Conservation (phyloP, 257 asterid species). For the Solanum neorickii region DNA sequence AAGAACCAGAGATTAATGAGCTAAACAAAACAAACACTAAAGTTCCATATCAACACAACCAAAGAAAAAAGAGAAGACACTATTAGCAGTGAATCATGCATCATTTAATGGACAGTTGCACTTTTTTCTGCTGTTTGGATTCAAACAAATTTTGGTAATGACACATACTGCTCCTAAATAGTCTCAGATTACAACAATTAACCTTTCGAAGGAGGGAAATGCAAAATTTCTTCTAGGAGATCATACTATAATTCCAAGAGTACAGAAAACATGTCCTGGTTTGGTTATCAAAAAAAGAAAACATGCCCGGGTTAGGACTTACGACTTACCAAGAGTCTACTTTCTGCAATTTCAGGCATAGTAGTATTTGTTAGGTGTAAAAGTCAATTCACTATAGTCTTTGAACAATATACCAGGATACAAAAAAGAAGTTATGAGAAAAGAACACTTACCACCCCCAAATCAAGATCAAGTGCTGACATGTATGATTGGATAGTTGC, state of each 20-base stretch:
- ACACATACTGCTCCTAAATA: background rate
- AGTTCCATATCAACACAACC: background rate
- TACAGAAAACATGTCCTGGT: background rate
- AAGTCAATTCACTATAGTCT: background rate
- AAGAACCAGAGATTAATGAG: background rate
- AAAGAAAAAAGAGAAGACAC: background rate
- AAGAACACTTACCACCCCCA: conserved; percentile 58
- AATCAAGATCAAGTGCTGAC: conserved; percentile 54
- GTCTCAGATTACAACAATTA: background rate
- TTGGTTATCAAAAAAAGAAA: background rate
- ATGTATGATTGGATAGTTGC: conserved; percentile 57
- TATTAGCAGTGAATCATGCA: background rate
- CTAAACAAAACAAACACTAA: background rate
- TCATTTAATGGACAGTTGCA: background rate
- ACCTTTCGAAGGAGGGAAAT: background rate
- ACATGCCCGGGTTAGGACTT: background rate
- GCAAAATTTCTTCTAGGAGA: background rate
- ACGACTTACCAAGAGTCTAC: background rate
- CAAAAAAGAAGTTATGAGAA: background rate
- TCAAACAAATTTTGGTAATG: background rate
- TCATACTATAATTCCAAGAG: background rate
- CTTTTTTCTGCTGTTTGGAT: background rate
- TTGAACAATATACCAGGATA: background rate
- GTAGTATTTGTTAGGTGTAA: background rate
- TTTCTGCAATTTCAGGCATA: background rate